Conservation (phyloP, 2,329 filamentous ascomycete genomes). For the Rutstroemia sydowiana region DNA sequence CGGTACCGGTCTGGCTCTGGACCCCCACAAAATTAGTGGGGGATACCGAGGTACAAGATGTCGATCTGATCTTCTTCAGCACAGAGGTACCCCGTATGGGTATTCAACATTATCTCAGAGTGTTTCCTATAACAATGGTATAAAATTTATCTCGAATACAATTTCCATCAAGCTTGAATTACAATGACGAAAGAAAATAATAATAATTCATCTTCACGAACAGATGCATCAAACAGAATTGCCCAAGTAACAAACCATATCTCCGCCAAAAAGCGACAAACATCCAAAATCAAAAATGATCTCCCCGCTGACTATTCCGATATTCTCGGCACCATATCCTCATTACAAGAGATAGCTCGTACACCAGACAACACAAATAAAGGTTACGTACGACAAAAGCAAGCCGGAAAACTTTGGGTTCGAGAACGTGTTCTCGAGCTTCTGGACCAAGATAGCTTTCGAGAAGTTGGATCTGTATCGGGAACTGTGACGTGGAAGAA, state of each 20-base stretch:
- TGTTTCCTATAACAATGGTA: too few species aligned
- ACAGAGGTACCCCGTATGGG: too few species aligned
- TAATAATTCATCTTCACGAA: conserved; percentile 2
- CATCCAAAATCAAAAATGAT: conserved; percentile 30
- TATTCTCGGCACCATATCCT: conserved; percentile 47
- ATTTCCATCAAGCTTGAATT: too few species aligned
- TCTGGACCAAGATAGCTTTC: conserved; percentile 48
- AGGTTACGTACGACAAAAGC: conserved; percentile 56
- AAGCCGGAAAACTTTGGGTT: conserved; percentile 59
- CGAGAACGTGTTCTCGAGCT: conserved; percentile 51
- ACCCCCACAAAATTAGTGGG: too few species aligned
- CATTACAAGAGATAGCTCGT: conserved; percentile 43
- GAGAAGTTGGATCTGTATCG: conserved; percentile 52
- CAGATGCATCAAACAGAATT: conserved; percentile 25
- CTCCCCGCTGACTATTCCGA: conserved; percentile 56
- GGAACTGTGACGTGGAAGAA: conserved; percentile 54
- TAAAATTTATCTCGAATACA: too few species aligned
- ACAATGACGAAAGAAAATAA: too few species aligned
- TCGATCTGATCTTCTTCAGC: too few species aligned
- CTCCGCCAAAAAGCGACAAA: conserved; percentile 24
- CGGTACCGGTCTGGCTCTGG: too few species aligned
- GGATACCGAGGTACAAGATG: too few species aligned
- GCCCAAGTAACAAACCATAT: conserved; percentile 28
- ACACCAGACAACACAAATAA: conserved; percentile 46
- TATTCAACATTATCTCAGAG: too few species aligned